These are phyloP conservation scores for Magnusiomyces paraingens DNA, from an alignment of 1,139 yeast species.

Conservation along the genomic window DNA sequence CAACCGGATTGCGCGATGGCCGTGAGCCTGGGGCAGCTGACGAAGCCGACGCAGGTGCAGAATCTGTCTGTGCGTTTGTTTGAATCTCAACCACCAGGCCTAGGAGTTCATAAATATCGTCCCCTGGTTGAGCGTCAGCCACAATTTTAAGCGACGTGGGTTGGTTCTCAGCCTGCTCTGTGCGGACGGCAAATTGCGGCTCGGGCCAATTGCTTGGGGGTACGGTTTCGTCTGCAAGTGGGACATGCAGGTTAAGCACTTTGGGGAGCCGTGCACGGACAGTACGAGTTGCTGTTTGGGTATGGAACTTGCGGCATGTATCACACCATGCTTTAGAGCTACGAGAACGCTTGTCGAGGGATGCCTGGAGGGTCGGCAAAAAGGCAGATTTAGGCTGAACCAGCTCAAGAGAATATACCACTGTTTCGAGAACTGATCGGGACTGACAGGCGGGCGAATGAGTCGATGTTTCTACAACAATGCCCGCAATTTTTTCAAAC, in stretches of 20 bases:
- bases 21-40: neutral
- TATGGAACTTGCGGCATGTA: too few species aligned
- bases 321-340: too few species aligned
- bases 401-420: conserved; percentile 12
- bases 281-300: too few species aligned
- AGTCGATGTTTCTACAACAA: conserved; percentile 6
- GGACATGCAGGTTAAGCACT: neutral
- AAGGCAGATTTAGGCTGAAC: conserved; percentile 7
- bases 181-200: conserved; percentile 7
- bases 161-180: neutral
- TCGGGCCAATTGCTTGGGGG: conserved; percentile 9
- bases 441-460: conserved; percentile 10
- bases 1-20: neutral
- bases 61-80: conserved; percentile 19
- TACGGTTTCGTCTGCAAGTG: too few species aligned
- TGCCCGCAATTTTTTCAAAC: conserved; percentile 14
- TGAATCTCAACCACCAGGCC: conserved; percentile 37
- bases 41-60: neutral
- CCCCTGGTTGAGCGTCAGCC: conserved; percentile 16
- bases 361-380: neutral
- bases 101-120: conserved; percentile 27
- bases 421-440: conserved; percentile 2
- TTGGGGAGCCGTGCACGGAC: neutral
- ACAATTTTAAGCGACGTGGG: conserved; percentile 7
- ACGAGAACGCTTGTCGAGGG: too few species aligned